Evolutionary conservation across 2,329 filamentous ascomycete genomes (phyloP), one percentile per base, ranked within the genome.

Genomic region (Fusarium marasasianum): DNA sequence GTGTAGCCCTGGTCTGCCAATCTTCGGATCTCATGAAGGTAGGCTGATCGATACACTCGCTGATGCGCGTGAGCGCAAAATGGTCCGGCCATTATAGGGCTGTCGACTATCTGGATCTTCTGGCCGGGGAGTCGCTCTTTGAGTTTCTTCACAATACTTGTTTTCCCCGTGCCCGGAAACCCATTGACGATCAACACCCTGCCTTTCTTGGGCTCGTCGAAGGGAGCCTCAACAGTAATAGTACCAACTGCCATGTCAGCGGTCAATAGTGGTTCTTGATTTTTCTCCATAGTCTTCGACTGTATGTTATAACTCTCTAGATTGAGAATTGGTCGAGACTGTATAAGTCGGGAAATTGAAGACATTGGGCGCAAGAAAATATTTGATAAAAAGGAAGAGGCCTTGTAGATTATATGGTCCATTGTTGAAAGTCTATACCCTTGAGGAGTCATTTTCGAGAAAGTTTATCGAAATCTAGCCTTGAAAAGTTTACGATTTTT

Each of bases 111-210:
- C 8, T 31, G 45, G 8, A 47, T 54, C 4, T 57, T 57, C 12
- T 50, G 48, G 22, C 29, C 31, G 7, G 31, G 15, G n/a, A 58
- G 45, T 11, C 24, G 43, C 14, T 31, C 15, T 22, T 65, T 29
- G 11, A 74, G 18, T 20, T 24, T 33, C 22, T 40, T 55, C 22
- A 72, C 24, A 5, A 69, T 44, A 17, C 55, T 55, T 31, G 58
- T 18, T 41, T 58, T 74, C 24, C 47, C 59, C 8, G 51, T 47
- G n/a, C 54, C 55, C 40, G 63, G 38, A 20, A 59, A 43, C 13
- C 55, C 67, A 20, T 74, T 74, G 17, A 74, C 59, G 26, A 74
- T 48, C 18, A 74, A 33, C n/a, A 74, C 48, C 20, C 35, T 72
- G 55, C 71, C 71, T 40, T 35, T 56, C 6, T 18, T 15, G 3